Evolutionary conservation across 192 early-diverging fungal species (phyloP), one percentile per base, ranked within the genome.

Genomic region (Phycomyces blakesleeanus): DNA sequence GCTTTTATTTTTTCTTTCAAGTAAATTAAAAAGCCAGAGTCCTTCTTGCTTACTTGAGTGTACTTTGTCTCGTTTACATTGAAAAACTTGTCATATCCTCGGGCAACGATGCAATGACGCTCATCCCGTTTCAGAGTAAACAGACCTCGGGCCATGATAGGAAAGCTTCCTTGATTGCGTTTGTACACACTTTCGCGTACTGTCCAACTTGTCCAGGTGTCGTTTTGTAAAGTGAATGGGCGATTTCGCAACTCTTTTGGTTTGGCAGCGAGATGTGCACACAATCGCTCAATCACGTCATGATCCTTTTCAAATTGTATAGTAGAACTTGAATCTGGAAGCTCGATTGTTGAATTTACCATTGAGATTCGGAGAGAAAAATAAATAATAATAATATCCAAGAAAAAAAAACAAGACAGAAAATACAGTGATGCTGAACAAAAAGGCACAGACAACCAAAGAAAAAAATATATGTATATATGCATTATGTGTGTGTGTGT

Each of bases 51-150:
- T 71, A 83, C 82, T 65, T 68, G 58, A 7, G 89, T 90, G 29
- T 63, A 68, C 8, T 68, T 20, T 14, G 86, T 83, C 55, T 93
- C 91, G 14, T 74, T 75, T 40, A 92, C 47, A 62, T 96, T 96
- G 72, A 96, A 98, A 71, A 98, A 98, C 79, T 98, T 98, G 81
- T 98, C 87, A 78, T 98, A 98, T 26, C 96, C 96, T n/a, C 96
- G 81, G 16, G 88, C 81, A 16, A 85, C 75, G 71, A 98, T 92
- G 9, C 68, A 62, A 63, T 84, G 72, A 8, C 55, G 53, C 5
- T 72, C 42, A 15, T 74, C 69, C 16, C 38, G 49, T 18, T 42
- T 18, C 22, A 51, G 55, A 1, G 90, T 90, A 49, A 97, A 97
- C 34, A 97, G 64, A 0, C 95, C 95, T 40, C 95, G 83, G 4